Base-by-base conservation (phyloP, 2,329 filamentous ascomycete genomes). In the Pestalotiopsis sp. region DNA sequence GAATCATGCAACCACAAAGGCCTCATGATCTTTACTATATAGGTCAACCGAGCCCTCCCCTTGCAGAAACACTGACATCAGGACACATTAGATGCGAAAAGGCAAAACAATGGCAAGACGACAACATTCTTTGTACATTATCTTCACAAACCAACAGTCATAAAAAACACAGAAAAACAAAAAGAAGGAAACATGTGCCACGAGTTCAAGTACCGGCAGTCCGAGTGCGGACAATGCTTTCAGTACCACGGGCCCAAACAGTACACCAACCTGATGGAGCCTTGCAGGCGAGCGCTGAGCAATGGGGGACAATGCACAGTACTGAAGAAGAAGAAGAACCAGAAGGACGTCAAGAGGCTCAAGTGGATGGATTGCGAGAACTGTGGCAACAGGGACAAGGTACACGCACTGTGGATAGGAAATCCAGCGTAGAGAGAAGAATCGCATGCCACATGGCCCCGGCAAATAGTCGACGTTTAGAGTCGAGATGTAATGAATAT, bases 191-290 rank as follows among this genome's bases (percentile, higher is more conserved):
- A 36, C 31, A 68, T 68, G 67, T 68, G 67, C 52, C 11, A 49
- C 23, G 11, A 41, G 11, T 65, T 62, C 41, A 31, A 68, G n/a
- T 65, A 68, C 39, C 62, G 39, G 52, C 67, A 68, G 25, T 38
- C 59, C 11, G 36, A 65, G 39, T 68, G 67, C 17, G 67, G 67
- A 23, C 67, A 68, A 31, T 68, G 67, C 60, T 17, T 59, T 14
- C 12, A 39, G 13, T 60, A 14, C 27, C 61, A 68, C 31, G 67
- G 67, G 36, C 20, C 20, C 1, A 65, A 61, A 23, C 45, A 17
- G 11, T 58, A 68, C 62, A 60, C 63, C 23, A 57, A 68, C 62
- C 49, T 68, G 5, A 25, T 38, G 39, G 20, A 68, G 4, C 41
- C 49, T 1, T 68, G 67, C n/a, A 38, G 61, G 20, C 12, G 25